Conservation (phyloP, 1,139 yeast species). For the Yamadazyma sp. region DNA sequence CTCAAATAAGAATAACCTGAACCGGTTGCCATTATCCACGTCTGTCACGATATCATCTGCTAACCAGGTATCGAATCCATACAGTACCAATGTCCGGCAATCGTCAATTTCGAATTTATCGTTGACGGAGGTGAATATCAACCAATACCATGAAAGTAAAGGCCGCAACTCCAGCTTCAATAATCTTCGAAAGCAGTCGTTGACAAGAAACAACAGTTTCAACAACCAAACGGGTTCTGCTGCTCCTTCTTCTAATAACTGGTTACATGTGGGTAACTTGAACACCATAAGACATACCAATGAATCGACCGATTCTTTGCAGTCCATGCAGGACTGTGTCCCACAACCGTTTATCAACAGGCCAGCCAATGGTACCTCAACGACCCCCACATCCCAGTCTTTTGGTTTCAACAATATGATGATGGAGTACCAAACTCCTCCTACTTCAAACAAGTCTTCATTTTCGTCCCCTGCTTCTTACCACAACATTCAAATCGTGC, state of each 20-base stretch:
- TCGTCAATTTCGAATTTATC: slow-evolving; percentile 44
- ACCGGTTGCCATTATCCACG: slow-evolving; percentile 28
- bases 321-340: slow-evolving; percentile 46
- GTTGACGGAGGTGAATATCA: slow-evolving; percentile 40
- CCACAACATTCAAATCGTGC: slow-evolving; percentile 18
- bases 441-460: slow-evolving; percentile 38
- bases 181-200: slow-evolving; percentile 45
- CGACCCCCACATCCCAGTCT: slow-evolving; percentile 13
- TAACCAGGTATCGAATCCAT: slow-evolving; percentile 7
- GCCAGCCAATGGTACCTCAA: slow-evolving; percentile 19
- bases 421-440: slow-evolving; percentile 48
- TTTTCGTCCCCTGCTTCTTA: slow-evolving; percentile 25
- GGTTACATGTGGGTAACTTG: slow-evolving; percentile 51
- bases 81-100: slow-evolving; percentile 21
- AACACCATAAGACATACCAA: slow-evolving; percentile 33
- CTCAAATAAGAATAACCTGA: slow-evolving; percentile 19
- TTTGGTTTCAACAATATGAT: slow-evolving; percentile 25
- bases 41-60: slow-evolving; percentile 21
- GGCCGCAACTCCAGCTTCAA: slow-evolving; percentile 30
- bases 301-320: slow-evolving; percentile 44
- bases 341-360: slow-evolving; percentile 42
- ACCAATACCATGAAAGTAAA: slow-evolving; percentile 25
- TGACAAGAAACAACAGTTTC: slow-evolving; percentile 44
- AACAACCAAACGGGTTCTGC: slow-evolving; percentile 13
- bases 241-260: slow-evolving; percentile 25